These are phyloP conservation scores for Penicillium waksmanii DNA, from an alignment of 495 filamentous ascomycete genomes.

Conservation along the genomic window DNA sequence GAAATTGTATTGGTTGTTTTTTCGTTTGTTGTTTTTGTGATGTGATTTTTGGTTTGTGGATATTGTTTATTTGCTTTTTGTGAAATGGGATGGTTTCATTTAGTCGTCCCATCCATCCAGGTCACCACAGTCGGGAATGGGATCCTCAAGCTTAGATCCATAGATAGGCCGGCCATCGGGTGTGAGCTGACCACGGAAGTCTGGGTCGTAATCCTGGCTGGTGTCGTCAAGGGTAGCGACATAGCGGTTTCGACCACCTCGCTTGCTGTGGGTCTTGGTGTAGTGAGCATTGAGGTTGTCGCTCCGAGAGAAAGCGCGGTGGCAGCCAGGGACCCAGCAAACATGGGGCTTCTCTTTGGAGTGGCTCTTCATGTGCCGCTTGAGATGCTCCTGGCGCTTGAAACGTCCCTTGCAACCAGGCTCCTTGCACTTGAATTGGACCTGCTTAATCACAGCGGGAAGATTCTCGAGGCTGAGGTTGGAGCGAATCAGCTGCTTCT, in stretches of 20 bases:
- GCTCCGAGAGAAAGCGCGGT: constrained; percentile 49
- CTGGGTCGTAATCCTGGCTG: constrained; percentile 49
- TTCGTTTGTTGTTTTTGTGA: constrained; percentile 21
- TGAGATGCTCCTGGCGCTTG: constrained; percentile 66
- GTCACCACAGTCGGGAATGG: constrained; percentile 40
- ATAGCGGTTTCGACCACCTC: constrained; percentile 51
- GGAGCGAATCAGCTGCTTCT: constrained; percentile 45
- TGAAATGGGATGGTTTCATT: background rate
- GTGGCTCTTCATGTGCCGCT: constrained; percentile 64
- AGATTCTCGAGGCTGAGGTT: constrained; percentile 47
- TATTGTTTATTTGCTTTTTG: constrained; percentile 14
- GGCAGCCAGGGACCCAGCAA: constrained; percentile 51
- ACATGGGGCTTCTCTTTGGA: constrained; percentile 58
- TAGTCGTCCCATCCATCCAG: constrained; percentile 43
- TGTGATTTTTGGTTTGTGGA: constrained; percentile 15
- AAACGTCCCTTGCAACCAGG: constrained; percentile 55
- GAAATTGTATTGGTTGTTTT: constrained; percentile 6
- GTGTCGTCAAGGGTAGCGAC: constrained; percentile 51
- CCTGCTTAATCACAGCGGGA: constrained; percentile 46
- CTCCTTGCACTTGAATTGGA: constrained; percentile 54
- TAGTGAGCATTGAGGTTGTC: constrained; percentile 56
- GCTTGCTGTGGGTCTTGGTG: constrained; percentile 54
- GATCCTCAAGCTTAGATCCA: constrained; percentile 45
- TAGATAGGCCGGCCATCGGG: constrained; percentile 48
- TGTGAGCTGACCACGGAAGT: constrained; percentile 51